These are phyloP conservation scores for Dothideomycetes sp. DNA, from an alignment of 2,329 filamentous ascomycete species.

Conservation along the genomic window DNA sequence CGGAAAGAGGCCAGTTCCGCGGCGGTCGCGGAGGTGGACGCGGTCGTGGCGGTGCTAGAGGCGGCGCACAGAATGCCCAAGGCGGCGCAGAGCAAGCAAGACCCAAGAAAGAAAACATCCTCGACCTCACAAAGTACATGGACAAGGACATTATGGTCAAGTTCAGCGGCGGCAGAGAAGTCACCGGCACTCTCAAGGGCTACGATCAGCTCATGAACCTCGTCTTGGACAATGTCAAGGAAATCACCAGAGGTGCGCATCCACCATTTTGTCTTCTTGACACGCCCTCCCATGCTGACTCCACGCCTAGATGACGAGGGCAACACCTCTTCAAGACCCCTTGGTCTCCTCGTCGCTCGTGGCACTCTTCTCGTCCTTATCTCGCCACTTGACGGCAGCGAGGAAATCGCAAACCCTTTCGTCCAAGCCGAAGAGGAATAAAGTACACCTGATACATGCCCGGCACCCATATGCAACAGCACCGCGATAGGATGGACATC, in stretches of 20 bases:
- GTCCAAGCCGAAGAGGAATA: constrained; percentile 53
- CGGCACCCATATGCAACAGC: too few relatives aligned
- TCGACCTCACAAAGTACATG: constrained; percentile 92
- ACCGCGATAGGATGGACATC: too few relatives aligned
- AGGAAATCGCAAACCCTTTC: constrained; percentile 93
- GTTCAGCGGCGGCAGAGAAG: constrained; percentile 90
- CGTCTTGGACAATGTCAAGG: constrained; percentile 87
- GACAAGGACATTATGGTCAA: constrained; percentile 93
- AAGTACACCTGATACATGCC: constrained; percentile 13
- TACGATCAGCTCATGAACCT: constrained; percentile 98
- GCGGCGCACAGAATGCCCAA: constrained; percentile 18
- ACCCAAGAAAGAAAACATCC: constrained; percentile 97
- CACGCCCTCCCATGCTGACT: background rate
- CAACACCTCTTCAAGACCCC: constrained; percentile 67
- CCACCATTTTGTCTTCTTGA: too few relatives aligned
- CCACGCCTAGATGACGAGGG: constrained; percentile 69
- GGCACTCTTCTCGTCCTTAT: constrained; percentile 89
- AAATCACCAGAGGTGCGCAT: constrained; percentile 70
- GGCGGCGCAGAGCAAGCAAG: constrained; percentile 27
- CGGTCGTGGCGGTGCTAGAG: constrained; percentile 28
- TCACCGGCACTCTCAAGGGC: constrained; percentile 81
- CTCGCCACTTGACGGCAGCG: constrained; percentile 85
- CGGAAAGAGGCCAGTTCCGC: constrained; percentile 43
- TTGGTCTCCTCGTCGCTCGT: constrained; percentile 80
- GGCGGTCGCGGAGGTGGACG: constrained; percentile 34